phyloP scores from a whole-genome alignment of 73 alveolate species.

The Breviolum minutum region DNA sequence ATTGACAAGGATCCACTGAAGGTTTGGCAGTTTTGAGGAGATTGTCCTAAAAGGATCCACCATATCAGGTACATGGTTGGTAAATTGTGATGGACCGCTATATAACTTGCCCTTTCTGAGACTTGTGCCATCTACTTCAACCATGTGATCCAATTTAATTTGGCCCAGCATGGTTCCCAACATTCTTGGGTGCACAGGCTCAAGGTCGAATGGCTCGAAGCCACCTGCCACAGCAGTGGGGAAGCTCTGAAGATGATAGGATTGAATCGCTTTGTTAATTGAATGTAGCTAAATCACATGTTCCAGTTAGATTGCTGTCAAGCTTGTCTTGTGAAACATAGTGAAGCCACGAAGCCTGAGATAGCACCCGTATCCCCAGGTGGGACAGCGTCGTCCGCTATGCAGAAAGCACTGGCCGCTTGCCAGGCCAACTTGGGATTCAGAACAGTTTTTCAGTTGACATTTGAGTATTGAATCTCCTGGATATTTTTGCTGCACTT shows the following conservation, averaged over 20 bases:
- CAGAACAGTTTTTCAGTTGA: not conserved
- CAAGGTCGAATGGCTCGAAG: conserved; percentile 94
- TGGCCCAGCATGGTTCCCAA: no score
- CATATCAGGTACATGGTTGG: no score
- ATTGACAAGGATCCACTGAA: no score
- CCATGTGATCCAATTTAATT: no score
- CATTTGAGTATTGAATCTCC: no score
- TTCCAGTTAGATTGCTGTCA: no score
- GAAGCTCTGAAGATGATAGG: not conserved
- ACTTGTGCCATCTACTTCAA: no score
- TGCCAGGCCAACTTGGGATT: conserved; percentile 10
- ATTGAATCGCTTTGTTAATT: not conserved
- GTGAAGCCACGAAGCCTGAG: not conserved
- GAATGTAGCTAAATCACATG: not conserved
- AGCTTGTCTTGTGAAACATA: not conserved
- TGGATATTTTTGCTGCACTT: no score
- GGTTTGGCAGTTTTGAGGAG: no score
- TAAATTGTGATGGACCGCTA: no score
- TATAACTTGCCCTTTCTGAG: no score
- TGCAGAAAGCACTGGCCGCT: conserved; percentile 73
- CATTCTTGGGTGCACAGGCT: conserved; percentile 4
- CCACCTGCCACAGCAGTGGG: conserved; percentile 87
- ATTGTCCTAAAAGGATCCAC: no score
- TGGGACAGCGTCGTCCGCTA: conserved; percentile 95
- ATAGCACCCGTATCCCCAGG: not conserved